phyloP scores from a whole-genome alignment of 257 asterid genomes.

The Nicotiana undulata region DNA sequence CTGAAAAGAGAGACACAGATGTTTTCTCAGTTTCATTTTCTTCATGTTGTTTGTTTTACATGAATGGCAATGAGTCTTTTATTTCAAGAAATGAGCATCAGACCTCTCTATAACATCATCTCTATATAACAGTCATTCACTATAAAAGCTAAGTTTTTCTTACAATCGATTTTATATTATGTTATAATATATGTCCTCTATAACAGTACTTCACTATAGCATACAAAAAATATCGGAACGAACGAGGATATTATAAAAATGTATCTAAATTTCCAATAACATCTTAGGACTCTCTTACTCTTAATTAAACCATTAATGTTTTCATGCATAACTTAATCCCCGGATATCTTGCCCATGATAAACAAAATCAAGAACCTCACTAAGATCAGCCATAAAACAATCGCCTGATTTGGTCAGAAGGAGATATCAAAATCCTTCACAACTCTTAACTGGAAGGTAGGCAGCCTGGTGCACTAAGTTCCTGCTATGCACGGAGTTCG shows the following conservation, averaged over 20 bases:
- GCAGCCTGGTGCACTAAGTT: no score
- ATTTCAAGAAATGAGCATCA: neutral
- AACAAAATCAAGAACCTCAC: constrained; percentile 13
- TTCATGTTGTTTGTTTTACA: constrained; percentile 20
- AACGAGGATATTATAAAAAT: no score
- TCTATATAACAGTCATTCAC: no score
- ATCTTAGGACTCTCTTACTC: neutral
- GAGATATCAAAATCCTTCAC: neutral
- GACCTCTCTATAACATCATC: neutral
- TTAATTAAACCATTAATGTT: neutral
- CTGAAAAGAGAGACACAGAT: constrained; percentile 12
- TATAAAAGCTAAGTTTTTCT: no score
- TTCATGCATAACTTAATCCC: neutral
- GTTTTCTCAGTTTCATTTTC: constrained; percentile 13
- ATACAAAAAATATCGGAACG: no score
- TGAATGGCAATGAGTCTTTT: constrained; percentile 30
- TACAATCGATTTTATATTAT: no score
- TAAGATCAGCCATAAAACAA: neutral
- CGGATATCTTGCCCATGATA: constrained; percentile 14
- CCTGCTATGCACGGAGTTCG: no score
- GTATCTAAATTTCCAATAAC: neutral
- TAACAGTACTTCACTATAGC: no score
- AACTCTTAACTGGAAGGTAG: neutral
- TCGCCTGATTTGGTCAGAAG: neutral
- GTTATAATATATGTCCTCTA: no score